These are phyloP conservation scores for Opeltia flavorubescens DNA, from an alignment of 495 filamentous ascomycete species.

Conservation along the genomic window DNA sequence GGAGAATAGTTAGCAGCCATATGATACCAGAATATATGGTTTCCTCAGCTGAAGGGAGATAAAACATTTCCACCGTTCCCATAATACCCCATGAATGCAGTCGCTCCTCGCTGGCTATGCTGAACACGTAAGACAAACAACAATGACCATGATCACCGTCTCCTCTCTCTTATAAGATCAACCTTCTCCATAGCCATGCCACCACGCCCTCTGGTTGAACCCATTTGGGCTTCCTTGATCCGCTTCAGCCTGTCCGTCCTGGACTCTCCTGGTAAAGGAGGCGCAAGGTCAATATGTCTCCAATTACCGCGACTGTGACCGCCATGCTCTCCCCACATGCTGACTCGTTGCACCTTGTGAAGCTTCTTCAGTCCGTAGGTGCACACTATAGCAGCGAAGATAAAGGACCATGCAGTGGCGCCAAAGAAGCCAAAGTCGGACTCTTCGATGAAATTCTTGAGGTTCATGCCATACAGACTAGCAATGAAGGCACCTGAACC, in stretches of 20 bases:
- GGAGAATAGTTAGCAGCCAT: no score
- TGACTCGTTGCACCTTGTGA: slow-evolving; percentile 74
- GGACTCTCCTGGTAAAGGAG: slow-evolving; percentile 28
- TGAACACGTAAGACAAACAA: neutral
- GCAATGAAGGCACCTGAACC: slow-evolving; percentile 88
- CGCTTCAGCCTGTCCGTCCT: slow-evolving; percentile 29
- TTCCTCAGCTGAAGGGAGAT: neutral
- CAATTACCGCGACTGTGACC: slow-evolving; percentile 11
- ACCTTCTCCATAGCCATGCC: neutral
- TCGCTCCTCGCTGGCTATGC: neutral
- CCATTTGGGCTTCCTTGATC: slow-evolving; percentile 18
- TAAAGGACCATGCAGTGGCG: slow-evolving; percentile 53
- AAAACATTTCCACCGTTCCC: neutral
- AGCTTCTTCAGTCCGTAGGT: slow-evolving; percentile 69
- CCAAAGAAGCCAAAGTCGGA: slow-evolving; percentile 75
- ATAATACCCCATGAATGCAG: neutral
- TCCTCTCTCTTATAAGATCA: neutral
- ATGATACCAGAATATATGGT: no score
- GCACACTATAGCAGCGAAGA: slow-evolving; percentile 63
- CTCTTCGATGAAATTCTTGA: slow-evolving; percentile 97
- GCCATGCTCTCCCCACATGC: slow-evolving; percentile 54
- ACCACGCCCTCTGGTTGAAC: neutral
- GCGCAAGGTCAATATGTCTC: slow-evolving; percentile 9
- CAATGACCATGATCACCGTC: neutral
- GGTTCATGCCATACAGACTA: slow-evolving; percentile 97